Evolutionary conservation across 2,329 filamentous ascomycete genomes (phyloP).

Genomic region (Cladosporium sp.): DNA sequence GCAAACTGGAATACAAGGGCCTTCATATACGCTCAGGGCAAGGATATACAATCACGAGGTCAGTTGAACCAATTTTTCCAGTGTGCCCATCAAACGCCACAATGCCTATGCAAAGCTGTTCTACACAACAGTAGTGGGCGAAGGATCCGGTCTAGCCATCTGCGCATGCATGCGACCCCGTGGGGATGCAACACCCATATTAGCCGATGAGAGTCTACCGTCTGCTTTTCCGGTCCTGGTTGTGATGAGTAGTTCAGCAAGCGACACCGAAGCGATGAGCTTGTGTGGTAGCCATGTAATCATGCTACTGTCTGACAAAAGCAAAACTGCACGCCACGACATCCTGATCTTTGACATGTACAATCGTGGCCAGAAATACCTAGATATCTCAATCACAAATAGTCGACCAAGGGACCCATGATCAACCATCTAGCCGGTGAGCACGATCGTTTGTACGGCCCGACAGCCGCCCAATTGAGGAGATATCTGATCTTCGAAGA

Average conservation of each 20-base stretch:
- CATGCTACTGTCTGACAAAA: neutral
- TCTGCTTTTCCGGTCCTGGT: too few species aligned
- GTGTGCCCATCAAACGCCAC: neutral
- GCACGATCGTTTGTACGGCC: neutral
- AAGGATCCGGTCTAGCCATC: neutral
- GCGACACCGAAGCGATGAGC: neutral
- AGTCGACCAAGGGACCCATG: too few species aligned
- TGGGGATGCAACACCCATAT: neutral
- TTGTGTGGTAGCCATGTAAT: neutral
- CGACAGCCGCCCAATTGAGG: neutral
- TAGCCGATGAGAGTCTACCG: neutral
- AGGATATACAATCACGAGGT: neutral
- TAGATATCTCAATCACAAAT: too few species aligned
- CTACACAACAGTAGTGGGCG: neutral
- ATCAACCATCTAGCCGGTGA: too few species aligned
- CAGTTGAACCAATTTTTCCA: neutral
- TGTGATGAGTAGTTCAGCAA: too few species aligned
- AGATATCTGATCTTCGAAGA: neutral
- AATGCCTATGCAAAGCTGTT: neutral
- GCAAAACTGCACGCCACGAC: neutral
- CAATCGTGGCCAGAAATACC: neutral
- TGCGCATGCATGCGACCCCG: neutral
- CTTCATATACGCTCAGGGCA: neutral
- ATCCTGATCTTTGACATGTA: neutral
- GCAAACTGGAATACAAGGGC: neutral